Conservation (phyloP, 2,329 filamentous ascomycete genomes). For the Hypoxylon sp. region DNA sequence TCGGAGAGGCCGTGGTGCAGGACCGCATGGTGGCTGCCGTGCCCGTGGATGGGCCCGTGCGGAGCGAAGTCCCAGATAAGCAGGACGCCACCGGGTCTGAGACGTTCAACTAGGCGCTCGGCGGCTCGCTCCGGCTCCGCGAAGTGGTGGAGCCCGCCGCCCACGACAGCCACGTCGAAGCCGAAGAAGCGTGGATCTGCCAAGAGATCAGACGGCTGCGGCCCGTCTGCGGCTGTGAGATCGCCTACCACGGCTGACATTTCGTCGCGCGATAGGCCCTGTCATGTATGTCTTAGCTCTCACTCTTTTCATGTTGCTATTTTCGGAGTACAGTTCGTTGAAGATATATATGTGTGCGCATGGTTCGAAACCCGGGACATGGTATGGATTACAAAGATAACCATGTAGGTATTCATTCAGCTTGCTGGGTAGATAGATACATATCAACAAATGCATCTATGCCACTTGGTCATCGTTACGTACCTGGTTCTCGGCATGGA, state of each 20-base stretch:
- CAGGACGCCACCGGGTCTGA: slow-evolving; percentile 72
- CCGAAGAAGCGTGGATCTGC: slow-evolving; percentile 68
- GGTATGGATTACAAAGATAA: too few relatives aligned
- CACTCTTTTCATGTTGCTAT: neutral
- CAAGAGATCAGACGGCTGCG: slow-evolving; percentile 61
- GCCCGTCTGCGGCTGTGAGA: slow-evolving; percentile 57
- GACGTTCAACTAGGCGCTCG: slow-evolving; percentile 64
- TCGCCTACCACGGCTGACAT: slow-evolving; percentile 68
- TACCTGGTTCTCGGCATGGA: slow-evolving; percentile 63
- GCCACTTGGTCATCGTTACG: slow-evolving; percentile 29
- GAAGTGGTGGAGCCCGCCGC: slow-evolving; percentile 73
- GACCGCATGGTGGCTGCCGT: slow-evolving; percentile 55
- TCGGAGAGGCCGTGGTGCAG: slow-evolving; percentile 72
- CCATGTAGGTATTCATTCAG: too few relatives aligned
- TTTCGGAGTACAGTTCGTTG: too few relatives aligned
- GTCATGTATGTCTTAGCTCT: slow-evolving; percentile 8
- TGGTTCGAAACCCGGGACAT: too few relatives aligned
- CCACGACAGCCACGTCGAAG: slow-evolving; percentile 74
- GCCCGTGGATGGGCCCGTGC: slow-evolving; percentile 51
- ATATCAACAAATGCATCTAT: too few relatives aligned
- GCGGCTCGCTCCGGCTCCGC: slow-evolving; percentile 69
- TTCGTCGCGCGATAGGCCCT: slow-evolving; percentile 60
- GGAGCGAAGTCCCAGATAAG: slow-evolving; percentile 74
- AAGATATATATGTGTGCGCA: too few relatives aligned
- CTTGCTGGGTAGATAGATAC: too few relatives aligned